Conservation (phyloP, 495 filamentous ascomycete species). For the Glonium stellatum region DNA sequence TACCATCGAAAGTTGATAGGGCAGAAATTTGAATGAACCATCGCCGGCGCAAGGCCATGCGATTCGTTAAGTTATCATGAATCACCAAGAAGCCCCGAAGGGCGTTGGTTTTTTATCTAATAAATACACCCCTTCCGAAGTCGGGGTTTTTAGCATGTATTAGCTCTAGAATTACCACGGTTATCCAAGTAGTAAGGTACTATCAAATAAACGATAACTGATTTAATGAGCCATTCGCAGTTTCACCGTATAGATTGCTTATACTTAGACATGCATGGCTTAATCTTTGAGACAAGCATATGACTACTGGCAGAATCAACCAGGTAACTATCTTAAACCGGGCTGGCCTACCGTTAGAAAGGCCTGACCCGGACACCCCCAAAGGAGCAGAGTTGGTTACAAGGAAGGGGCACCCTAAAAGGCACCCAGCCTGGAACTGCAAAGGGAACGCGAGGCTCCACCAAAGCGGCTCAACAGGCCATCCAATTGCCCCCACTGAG, state of each 20-base stretch:
- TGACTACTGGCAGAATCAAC: slow-evolving; percentile 67
- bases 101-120: slow-evolving; percentile 66
- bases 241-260: slow-evolving; percentile 62
- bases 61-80: slow-evolving; percentile 62
- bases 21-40: slow-evolving; percentile 62
- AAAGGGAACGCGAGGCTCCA: too few species aligned
- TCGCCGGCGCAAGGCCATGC: slow-evolving; percentile 57
- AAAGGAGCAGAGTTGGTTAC: too few species aligned
- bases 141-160: slow-evolving; percentile 62
- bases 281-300: slow-evolving; percentile 71
- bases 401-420: too few species aligned
- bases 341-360: too few species aligned
- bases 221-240: slow-evolving; percentile 67
- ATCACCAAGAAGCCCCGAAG: slow-evolving; percentile 56
- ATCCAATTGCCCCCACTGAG: too few species aligned
- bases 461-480: too few species aligned
- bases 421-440: too few species aligned
- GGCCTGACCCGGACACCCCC: too few species aligned
- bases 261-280: slow-evolving; percentile 69
- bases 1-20: too few species aligned
- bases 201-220: slow-evolving; percentile 69
- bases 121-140: slow-evolving; percentile 61
- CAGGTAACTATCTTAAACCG: slow-evolving; percentile 52
- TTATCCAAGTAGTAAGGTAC: slow-evolving; percentile 66
- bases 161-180: slow-evolving; percentile 70